phyloP scores from a whole-genome alignment of 495 filamentous ascomycete genomes.

The Stereocaulon alpinum region DNA sequence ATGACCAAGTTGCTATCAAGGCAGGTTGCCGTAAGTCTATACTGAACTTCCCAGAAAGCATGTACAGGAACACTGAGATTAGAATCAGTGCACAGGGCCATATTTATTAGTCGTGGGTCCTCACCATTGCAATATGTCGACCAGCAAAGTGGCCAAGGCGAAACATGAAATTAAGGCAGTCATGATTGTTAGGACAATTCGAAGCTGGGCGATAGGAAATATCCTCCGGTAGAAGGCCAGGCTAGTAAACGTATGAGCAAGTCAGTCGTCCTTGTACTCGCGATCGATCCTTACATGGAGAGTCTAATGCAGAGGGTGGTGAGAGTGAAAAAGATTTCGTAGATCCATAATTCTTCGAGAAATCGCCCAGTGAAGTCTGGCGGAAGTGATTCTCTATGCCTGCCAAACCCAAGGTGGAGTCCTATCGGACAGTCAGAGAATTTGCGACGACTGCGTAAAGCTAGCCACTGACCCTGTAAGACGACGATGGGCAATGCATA shows the following conservation, averaged over 20 bases:
- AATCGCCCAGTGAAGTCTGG: neutral
- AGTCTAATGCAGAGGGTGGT: constrained; percentile 10
- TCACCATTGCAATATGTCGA: constrained; percentile 17
- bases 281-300: constrained; percentile 8
- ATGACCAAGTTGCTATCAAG: constrained; percentile 10
- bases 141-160: neutral
- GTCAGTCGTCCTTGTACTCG: no score
- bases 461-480: constrained; percentile 1
- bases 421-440: neutral
- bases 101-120: neutral
- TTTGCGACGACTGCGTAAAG: neutral
- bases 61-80: constrained; percentile 14
- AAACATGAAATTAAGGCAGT: constrained; percentile 7
- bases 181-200: constrained; percentile 5
- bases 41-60: constrained; percentile 12
- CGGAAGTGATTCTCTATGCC: constrained; percentile 13
- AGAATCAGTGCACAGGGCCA: neutral
- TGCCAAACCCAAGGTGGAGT: constrained; percentile 8
- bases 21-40: neutral
- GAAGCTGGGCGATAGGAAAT: constrained; percentile 12
- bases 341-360: constrained; percentile 7
- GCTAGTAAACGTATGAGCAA: neutral
- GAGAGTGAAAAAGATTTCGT: constrained; percentile 12
- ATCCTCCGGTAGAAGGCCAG: constrained; percentile 18
- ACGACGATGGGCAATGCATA: neutral